These are phyloP conservation scores for Stagonosporopsis chrysanthemi DNA, from an alignment of 2,329 filamentous ascomycete species.

Conservation along the genomic window DNA sequence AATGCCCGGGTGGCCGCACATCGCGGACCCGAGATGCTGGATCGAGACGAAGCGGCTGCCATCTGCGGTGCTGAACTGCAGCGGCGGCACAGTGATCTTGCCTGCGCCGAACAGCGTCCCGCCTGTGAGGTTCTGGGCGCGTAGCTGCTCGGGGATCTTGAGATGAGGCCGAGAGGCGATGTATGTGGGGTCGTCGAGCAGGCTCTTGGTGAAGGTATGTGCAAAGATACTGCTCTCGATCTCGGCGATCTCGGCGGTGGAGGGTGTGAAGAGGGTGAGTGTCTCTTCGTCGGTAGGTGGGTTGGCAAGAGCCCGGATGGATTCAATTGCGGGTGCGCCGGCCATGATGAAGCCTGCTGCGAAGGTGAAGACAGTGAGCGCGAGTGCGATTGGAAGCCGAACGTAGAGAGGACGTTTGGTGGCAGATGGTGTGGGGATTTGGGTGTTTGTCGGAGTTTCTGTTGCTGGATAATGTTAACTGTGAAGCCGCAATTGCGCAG, in stretches of 20 bases:
- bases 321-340: constrained; percentile 60
- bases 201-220: constrained; percentile 74
- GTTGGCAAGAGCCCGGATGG: constrained; percentile 58
- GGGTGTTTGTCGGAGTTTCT: constrained; percentile 22
- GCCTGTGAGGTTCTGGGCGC: constrained; percentile 79
- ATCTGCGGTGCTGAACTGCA: constrained; percentile 71
- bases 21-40: constrained; percentile 76
- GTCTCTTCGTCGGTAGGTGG: constrained; percentile 76
- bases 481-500: background rate
- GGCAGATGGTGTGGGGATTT: constrained; percentile 18
- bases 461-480: constrained; percentile 16
- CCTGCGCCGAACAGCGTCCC: constrained; percentile 78
- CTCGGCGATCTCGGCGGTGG: constrained; percentile 60
- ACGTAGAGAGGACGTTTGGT: constrained; percentile 34
- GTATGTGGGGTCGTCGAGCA: constrained; percentile 72
- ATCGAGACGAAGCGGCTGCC: constrained; percentile 66
- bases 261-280: constrained; percentile 67
- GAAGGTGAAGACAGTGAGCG: constrained; percentile 57
- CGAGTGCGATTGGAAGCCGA: constrained; percentile 55
- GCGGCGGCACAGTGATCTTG: constrained; percentile 81
- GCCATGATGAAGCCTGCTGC: constrained; percentile 66
- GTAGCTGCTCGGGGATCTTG: constrained; percentile 77
- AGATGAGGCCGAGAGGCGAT: constrained; percentile 84
- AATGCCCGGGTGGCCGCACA: constrained; percentile 90
- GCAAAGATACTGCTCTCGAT: constrained; percentile 77